Percentiles rank a stretch among this genome's conserved stretches.
phyloP scores from a whole-genome alignment of 495 filamentous ascomycete species.

The Amphirosellinia nigrospora region DNA sequence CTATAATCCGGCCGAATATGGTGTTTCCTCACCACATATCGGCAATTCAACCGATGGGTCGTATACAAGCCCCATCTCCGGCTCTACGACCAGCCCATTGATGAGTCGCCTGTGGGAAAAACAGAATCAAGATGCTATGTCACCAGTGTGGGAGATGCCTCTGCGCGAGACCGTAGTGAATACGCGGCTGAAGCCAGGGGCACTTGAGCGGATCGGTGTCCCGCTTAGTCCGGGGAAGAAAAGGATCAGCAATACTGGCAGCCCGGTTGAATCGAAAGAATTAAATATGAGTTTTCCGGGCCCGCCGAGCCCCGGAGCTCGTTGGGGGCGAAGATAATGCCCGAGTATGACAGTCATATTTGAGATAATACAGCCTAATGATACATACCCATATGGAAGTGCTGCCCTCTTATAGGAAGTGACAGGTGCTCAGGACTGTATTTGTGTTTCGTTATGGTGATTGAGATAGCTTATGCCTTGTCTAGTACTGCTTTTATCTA shows the following conservation, averaged over 20 bases:
- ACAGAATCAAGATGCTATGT: slow-evolving; percentile 25
- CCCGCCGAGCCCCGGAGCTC: slow-evolving; percentile 29
- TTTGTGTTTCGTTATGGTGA: background rate
- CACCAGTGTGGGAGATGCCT: slow-evolving; percentile 28
- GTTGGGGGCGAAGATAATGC: slow-evolving; percentile 15
- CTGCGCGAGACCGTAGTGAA: slow-evolving; percentile 18
- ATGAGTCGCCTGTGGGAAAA: slow-evolving; percentile 38
- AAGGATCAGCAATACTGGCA: slow-evolving; percentile 36
- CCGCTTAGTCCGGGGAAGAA: slow-evolving; percentile 30
- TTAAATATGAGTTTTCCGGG: slow-evolving; percentile 39
- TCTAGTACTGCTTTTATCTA: background rate
- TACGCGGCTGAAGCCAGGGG: slow-evolving; percentile 23
- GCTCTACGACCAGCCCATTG: slow-evolving; percentile 43
- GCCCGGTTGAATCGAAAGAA: slow-evolving; percentile 38
- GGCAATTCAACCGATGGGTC: slow-evolving; percentile 26
- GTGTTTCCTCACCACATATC: slow-evolving; percentile 32
- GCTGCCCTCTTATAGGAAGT: background rate
- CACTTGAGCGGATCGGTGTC: slow-evolving; percentile 33
- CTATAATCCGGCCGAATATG: slow-evolving; percentile 52
- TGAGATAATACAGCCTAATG: slow-evolving; percentile 2
- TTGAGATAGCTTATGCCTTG: background rate
- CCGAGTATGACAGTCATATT: background rate
- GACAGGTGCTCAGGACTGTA: background rate
- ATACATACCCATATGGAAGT: background rate
- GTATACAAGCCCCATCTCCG: slow-evolving; percentile 42